Conservation (phyloP, 1,284 basidiomycete genomes). For the Baeospora myosura region DNA sequence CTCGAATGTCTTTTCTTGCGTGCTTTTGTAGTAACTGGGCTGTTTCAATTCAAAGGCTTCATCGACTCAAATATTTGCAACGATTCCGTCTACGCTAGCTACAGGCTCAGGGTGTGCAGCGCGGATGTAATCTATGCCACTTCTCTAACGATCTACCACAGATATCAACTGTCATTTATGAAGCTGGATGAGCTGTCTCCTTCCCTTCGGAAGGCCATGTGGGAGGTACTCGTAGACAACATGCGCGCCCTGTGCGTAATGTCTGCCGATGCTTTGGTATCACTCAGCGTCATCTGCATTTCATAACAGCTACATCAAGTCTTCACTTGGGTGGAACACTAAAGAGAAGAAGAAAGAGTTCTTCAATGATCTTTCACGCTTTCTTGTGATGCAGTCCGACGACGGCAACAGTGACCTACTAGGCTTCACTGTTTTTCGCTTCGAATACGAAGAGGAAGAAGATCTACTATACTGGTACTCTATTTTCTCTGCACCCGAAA, state of each 20-base stretch:
- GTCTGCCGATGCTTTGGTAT: conserved; percentile 7
- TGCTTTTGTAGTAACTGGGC: too few relatives aligned
- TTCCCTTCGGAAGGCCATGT: conserved; percentile 36
- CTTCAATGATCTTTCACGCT: conserved; percentile 53
- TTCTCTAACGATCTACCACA: too few relatives aligned
- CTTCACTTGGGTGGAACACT: conserved; percentile 66
- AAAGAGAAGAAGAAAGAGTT: conserved; percentile 48
- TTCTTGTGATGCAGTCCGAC: conserved; percentile 37
- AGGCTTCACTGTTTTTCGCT: conserved; percentile 64
- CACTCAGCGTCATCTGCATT: neutral
- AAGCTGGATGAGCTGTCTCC: conserved; percentile 31
- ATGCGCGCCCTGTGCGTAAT: conserved; percentile 51
- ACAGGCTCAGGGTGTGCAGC: too few relatives aligned
- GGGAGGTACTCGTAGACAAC: conserved; percentile 48
- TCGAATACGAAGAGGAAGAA: conserved; percentile 55
- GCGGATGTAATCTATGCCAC: too few relatives aligned
- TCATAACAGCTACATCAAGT: conserved; percentile 37
- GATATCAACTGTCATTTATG: conserved; percentile 27
- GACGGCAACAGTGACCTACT: conserved; percentile 20
- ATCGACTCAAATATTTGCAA: too few relatives aligned
- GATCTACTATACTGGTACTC: conserved; percentile 61
- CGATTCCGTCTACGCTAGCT: too few relatives aligned
- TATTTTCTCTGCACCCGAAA: neutral
- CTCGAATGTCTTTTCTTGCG: too few relatives aligned
- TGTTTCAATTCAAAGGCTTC: too few relatives aligned